A percentile compares a stretch with the other conserved stretches of the same genome.
These are phyloP conservation scores for Saprolegnia diclina DNA, from an alignment of 352 stramenopile species.

Conservation along the genomic window DNA sequence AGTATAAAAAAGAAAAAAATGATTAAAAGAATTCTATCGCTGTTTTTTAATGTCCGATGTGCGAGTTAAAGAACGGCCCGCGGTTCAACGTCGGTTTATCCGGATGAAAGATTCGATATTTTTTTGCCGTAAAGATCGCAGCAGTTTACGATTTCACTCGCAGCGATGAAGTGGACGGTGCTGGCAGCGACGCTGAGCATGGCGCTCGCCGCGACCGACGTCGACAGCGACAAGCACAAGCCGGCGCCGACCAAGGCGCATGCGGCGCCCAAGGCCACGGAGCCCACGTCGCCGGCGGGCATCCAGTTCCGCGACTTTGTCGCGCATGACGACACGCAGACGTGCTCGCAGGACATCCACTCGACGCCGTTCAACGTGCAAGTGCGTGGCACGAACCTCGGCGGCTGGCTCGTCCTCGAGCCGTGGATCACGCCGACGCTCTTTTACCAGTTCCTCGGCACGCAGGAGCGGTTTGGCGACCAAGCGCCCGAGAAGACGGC, in stretches of 20 bases:
- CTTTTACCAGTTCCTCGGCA: conserved; percentile 94
- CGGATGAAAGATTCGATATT: conserved; percentile 19
- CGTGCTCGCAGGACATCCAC: conserved; percentile 58
- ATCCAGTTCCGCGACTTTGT: conserved; percentile 47
- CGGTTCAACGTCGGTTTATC: not conserved
- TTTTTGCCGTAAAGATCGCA: conserved; percentile 1
- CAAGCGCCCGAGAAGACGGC: conserved; percentile 76
- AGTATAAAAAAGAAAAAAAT: not conserved
- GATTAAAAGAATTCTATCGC: no score
- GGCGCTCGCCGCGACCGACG: not conserved
- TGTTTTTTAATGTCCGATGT: not conserved
- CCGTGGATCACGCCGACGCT: conserved; percentile 93
- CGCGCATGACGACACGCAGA: conserved; percentile 54
- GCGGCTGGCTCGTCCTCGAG: conserved; percentile 94
- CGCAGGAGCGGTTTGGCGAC: conserved; percentile 59
- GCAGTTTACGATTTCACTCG: conserved; percentile 19
- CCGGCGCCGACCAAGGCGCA: not conserved
- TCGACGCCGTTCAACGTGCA: conserved; percentile 72
- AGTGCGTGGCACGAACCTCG: conserved; percentile 89
- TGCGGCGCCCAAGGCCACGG: not conserved
- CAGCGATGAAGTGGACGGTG: conserved; percentile 14
- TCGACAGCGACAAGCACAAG: not conserved
- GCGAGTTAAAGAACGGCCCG: no score
- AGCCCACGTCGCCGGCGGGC: not conserved
- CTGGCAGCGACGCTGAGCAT: not conserved